These are phyloP conservation scores for Babesia ovata DNA, from an alignment of 169 alveolate species.

Conservation along the genomic window DNA sequence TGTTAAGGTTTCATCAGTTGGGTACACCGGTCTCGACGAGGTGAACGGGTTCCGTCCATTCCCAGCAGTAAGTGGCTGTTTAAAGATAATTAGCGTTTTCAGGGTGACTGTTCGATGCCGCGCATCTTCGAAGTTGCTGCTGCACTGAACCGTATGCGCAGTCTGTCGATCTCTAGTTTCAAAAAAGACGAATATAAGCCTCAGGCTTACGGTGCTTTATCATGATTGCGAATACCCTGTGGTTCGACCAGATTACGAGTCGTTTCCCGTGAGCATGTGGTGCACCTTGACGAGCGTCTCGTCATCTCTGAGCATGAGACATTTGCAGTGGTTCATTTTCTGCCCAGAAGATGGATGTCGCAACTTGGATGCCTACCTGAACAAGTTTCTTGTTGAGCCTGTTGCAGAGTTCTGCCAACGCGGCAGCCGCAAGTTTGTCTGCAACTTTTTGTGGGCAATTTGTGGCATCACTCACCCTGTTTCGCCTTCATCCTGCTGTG, in stretches of 20 bases:
- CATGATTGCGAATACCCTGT: neutral
- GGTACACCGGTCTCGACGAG: slow-evolving; percentile 63
- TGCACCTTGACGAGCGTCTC: slow-evolving; percentile 47
- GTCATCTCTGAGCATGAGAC: slow-evolving; percentile 39
- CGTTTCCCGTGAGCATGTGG: slow-evolving; percentile 50
- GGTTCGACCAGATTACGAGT: neutral
- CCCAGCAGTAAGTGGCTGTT: slow-evolving; percentile 47
- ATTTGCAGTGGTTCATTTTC: slow-evolving; percentile 48
- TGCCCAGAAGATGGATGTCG: neutral
- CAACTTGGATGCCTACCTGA: slow-evolving; percentile 3
- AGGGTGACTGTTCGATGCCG: slow-evolving; percentile 72
- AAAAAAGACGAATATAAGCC: slow-evolving; percentile 8
- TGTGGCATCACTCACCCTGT: slow-evolving; percentile 2
- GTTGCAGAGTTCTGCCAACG: slow-evolving; percentile 37
- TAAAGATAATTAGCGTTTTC: neutral
- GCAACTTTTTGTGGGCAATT: neutral
- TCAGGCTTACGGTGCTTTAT: slow-evolving; percentile 4
- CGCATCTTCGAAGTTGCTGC: slow-evolving; percentile 69
- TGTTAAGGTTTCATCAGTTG: neutral
- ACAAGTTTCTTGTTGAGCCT: slow-evolving; percentile 41
- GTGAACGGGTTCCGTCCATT: slow-evolving; percentile 60
- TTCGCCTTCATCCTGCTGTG: slow-evolving; percentile 34
- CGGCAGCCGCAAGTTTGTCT: slow-evolving; percentile 33
- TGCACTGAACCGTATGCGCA: slow-evolving; percentile 60
- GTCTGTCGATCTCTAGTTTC: slow-evolving; percentile 22